Evolutionary conservation across 2,329 filamentous ascomycete genomes (phyloP), one percentile per base, ranked within the genome.

Genomic region (Furcasterigmium furcatum): DNA sequence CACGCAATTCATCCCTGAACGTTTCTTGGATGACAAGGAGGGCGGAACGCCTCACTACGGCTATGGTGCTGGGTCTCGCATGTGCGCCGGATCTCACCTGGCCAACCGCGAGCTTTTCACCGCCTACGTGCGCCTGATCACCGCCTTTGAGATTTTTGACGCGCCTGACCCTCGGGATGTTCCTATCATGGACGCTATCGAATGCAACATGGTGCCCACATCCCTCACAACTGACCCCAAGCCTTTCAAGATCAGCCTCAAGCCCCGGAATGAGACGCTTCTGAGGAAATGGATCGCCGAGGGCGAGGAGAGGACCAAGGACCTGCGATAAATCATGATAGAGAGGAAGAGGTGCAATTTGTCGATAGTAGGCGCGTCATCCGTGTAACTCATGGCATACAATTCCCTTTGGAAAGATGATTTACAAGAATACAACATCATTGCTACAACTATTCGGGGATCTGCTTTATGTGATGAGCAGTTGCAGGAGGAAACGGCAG

Each of bases 1-100:
- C 0, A 51, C 74, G 22, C 64, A 69, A 7, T 90, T 91, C 61
- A 70, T 80, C n/a, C 84, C 86, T 0, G 85, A 90, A 52, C 78
- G 87, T 21, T 91, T 85, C 58, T 67, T 91, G 10, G 62, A 73
- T 43, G 72, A 82, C 43, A 69, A 66, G 19, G 77, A 66, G 69
- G 41, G 66, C 1, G 80, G 80, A 8, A 82, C 80, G 2, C 77
- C 76, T 0, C 82, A 85, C 55, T 83, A 80, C 54, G 78, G 67
- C 9, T 85, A 82, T 50, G 82, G 82, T 3, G 80, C 81, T 0
- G 82, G 82, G 2, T 77, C 75, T 3, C 71, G 82, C 30, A 83
- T 84, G 74, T 85, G 82, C 55, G 77, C 76, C 1, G 82, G 82
- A 16, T 78, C 74, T 2, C 81, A 84, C 52, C 70, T 85, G 9